Percentiles rank a stretch among this genome's conserved stretches.
These are phyloP conservation scores for Chaetomiaceae sp. DNA, from an alignment of 2,329 filamentous ascomycete genomes.

Conservation along the genomic window DNA sequence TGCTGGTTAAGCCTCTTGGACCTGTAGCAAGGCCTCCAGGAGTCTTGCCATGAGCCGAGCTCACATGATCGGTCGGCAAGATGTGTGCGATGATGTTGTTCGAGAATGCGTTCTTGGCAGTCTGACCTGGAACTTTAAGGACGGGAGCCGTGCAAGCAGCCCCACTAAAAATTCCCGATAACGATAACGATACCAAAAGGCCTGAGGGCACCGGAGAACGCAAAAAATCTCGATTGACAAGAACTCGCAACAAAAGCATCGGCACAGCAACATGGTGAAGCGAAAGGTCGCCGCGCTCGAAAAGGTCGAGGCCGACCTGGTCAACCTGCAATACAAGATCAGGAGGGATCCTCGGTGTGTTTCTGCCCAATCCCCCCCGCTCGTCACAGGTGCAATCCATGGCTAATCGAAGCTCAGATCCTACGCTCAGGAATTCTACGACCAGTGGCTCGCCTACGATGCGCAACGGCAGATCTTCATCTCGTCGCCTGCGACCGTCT, in stretches of 20 bases:
- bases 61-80: too few species aligned
- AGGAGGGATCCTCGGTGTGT: constrained; percentile 73
- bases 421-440: constrained; percentile 77
- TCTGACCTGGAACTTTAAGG: too few species aligned
- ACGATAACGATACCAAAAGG: constrained; percentile 25
- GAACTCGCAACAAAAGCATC: background rate
- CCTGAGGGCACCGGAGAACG: too few species aligned
- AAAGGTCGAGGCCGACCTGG: constrained; percentile 89
- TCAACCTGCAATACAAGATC: constrained; percentile 89
- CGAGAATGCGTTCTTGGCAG: too few species aligned
- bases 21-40: too few species aligned
- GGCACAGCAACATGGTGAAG: constrained; percentile 61
- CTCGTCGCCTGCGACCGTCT: constrained; percentile 71
- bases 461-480: constrained; percentile 86
- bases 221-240: constrained; percentile 13
- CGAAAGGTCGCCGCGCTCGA: constrained; percentile 88
- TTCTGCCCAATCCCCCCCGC: background rate
- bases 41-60: too few species aligned
- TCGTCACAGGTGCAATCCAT: background rate
- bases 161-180: constrained; percentile 16
- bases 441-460: constrained; percentile 31
- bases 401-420: constrained; percentile 48
- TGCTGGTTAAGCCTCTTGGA: too few species aligned
- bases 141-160: background rate
- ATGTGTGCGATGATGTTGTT: too few species aligned